Percentiles rank a stretch among this genome's conserved stretches.
These are phyloP conservation scores for Mycena haematopus DNA, from an alignment of 768 basidiomycete species.

Conservation along the genomic window DNA sequence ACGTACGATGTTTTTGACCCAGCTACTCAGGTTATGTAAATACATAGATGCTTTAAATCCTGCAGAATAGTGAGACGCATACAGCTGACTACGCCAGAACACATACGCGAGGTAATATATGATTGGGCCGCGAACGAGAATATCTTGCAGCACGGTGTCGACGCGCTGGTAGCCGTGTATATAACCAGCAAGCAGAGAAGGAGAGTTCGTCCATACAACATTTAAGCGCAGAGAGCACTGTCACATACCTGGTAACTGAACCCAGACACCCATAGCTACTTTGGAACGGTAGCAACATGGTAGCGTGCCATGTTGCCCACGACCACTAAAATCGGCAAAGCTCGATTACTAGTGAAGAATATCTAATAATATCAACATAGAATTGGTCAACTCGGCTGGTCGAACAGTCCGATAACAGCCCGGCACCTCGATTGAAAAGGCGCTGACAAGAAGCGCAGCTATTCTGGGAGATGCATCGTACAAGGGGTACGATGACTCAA, in stretches of 20 bases:
- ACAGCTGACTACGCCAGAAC: not conserved
- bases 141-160: not conserved
- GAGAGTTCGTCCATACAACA: not conserved
- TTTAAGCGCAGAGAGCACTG: not conserved
- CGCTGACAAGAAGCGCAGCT: conserved; percentile 8
- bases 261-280: conserved; percentile 17
- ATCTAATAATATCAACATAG: not conserved
- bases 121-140: conserved; percentile 23
- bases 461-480: conserved; percentile 26
- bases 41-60: conserved; percentile 9
- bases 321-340: conserved; percentile 4
- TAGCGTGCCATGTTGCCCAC: conserved; percentile 15
- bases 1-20: conserved; percentile 5
- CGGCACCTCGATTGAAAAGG: conserved; percentile 22
- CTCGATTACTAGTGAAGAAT: not conserved
- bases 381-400: not conserved
- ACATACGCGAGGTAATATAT: conserved; percentile 20
- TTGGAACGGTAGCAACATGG: conserved; percentile 9
- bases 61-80: not conserved
- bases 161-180: conserved; percentile 21
- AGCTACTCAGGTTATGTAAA: conserved; percentile 4
- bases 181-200: conserved; percentile 21
- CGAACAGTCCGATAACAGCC: conserved; percentile 16
- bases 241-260: not conserved
- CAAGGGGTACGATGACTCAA: conserved; percentile 30